Percentiles rank a stretch among this genome's conserved stretches.
phyloP scores from a whole-genome alignment of 306 rosid genomes.

The Cajanus cajan region DNA sequence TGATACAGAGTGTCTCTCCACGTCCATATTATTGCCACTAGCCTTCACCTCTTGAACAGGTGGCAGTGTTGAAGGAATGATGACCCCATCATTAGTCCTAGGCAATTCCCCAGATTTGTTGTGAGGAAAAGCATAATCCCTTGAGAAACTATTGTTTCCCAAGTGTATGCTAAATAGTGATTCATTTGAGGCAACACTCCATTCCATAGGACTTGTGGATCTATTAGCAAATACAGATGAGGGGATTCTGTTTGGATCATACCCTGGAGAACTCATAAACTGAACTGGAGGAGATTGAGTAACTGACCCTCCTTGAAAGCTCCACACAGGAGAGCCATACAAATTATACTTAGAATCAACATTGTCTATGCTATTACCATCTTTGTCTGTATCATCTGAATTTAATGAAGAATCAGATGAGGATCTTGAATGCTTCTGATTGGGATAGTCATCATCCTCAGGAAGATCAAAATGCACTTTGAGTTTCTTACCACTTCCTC shows the following conservation, averaged over 20 bases:
- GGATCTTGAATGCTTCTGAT: slow-evolving; percentile 14
- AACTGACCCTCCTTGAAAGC: slow-evolving; percentile 34
- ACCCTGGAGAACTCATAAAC: slow-evolving; percentile 20
- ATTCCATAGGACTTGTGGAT: slow-evolving; percentile 49
- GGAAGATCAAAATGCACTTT: slow-evolving; percentile 47
- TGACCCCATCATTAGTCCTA: slow-evolving; percentile 22
- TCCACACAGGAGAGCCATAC: slow-evolving; percentile 39
- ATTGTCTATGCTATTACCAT: neutral
- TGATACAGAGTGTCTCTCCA: slow-evolving; percentile 19
- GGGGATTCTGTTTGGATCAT: slow-evolving; percentile 67
- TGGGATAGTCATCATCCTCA: neutral
- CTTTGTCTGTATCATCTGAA: neutral
- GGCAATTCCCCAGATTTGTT: slow-evolving; percentile 46
- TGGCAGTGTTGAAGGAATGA: slow-evolving; percentile 16
- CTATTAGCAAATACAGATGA: slow-evolving; percentile 40
- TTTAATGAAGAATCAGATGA: slow-evolving; percentile 40
- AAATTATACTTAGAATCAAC: slow-evolving; percentile 1
- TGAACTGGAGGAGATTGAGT: slow-evolving; percentile 38
- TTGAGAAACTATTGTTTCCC: slow-evolving; percentile 63
- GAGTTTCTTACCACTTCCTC: slow-evolving; percentile 33
- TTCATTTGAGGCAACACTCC: slow-evolving; percentile 75
- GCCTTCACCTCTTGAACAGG: slow-evolving; percentile 1
- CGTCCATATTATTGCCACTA: neutral
- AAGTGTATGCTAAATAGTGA: slow-evolving; percentile 66
- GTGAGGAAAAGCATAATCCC: slow-evolving; percentile 27